A percentile compares a stretch with the other conserved stretches of the same genome.
phyloP scores from a whole-genome alignment of 2,329 filamentous ascomycete species.

The Penicillium sp. region DNA sequence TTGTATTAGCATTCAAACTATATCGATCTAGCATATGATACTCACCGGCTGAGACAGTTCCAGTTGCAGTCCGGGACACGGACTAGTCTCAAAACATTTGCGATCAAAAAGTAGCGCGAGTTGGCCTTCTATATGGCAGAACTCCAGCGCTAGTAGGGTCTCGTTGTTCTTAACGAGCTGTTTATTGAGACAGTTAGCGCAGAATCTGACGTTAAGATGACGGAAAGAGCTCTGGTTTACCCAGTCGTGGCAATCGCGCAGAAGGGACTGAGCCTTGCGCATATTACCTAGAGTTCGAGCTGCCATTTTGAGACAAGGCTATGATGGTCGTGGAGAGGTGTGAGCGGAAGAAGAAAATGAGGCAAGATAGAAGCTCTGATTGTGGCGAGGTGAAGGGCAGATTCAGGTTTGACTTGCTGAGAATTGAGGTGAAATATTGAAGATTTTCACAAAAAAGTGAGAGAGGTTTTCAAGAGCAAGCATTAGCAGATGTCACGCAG shows the following conservation, averaged over 20 bases:
- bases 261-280: not conserved
- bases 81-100: not conserved
- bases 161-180: not conserved
- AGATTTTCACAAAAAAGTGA: no score
- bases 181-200: not conserved
- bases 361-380: no score
- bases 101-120: not conserved
- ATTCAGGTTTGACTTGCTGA: no score
- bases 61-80: not conserved
- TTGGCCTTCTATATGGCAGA: not conserved
- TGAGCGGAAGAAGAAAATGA: not conserved
- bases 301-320: not conserved
- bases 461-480: no score
- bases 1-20: not conserved
- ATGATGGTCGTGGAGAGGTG: not conserved
- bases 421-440: no score
- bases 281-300: not conserved
- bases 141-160: not conserved
- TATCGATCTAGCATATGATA: not conserved
- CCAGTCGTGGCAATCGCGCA: not conserved
- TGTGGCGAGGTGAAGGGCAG: no score
- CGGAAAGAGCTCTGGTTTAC: not conserved
- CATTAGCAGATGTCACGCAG: no score
- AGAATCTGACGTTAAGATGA: not conserved
- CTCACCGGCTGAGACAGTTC: not conserved